Evolutionary conservation across 257 asterid species (phyloP).

Genomic region (Plectranthus barbatus): DNA sequence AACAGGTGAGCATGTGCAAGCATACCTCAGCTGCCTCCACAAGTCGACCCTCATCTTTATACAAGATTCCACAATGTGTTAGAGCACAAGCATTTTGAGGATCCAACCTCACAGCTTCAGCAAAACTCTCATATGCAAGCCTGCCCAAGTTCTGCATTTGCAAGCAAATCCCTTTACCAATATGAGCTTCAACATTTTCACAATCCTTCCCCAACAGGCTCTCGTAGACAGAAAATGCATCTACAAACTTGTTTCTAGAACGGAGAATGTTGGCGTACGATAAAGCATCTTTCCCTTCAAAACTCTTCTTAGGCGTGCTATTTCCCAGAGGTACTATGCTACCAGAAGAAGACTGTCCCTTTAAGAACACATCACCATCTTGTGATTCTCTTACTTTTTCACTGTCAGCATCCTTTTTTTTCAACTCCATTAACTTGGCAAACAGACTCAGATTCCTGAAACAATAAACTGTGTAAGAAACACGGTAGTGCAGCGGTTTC

Average conservation of each 20-base stretch:
- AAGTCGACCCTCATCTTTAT: slow-evolving; percentile 86
- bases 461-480: neutral
- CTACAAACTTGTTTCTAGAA: slow-evolving; percentile 78
- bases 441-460: slow-evolving; percentile 22
- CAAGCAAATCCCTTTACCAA: slow-evolving; percentile 93
- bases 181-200: slow-evolving; percentile 72
- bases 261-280: slow-evolving; percentile 87
- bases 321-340: slow-evolving; percentile 31
- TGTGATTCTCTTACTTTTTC: slow-evolving; percentile 33
- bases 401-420: slow-evolving; percentile 39
- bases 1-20: slow-evolving; percentile 1
- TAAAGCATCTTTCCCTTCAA: slow-evolving; percentile 65
- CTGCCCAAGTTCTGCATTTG: slow-evolving; percentile 86
- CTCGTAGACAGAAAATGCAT: slow-evolving; percentile 79
- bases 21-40: slow-evolving; percentile 98
- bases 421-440: slow-evolving; percentile 44
- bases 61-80: slow-evolving; percentile 82
- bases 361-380: slow-evolving; percentile 31
- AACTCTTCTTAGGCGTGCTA: slow-evolving; percentile 36
- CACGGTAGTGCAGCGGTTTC: neutral
- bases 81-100: slow-evolving; percentile 91
- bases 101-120: slow-evolving; percentile 78
- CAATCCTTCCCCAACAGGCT: slow-evolving; percentile 60
- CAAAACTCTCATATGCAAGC: slow-evolving; percentile 79
- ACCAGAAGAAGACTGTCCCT: slow-evolving; percentile 41